A percentile compares a stretch with the other conserved stretches of the same genome.
These are phyloP conservation scores for Exophiala lecanii-corni DNA, from an alignment of 2,329 filamentous ascomycete genomes.

Conservation along the genomic window DNA sequence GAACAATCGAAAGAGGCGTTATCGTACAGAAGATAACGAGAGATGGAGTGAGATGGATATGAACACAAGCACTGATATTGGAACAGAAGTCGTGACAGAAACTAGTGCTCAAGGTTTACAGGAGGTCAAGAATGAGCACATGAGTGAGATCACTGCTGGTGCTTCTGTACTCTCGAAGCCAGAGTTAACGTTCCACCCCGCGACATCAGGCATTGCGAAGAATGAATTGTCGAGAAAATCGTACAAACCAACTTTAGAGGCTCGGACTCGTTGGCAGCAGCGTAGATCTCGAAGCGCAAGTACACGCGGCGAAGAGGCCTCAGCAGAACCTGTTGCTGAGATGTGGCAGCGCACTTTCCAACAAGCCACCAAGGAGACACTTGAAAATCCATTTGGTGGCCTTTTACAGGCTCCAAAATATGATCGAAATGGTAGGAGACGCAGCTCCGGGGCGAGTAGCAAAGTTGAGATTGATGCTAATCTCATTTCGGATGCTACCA, in stretches of 20 bases:
- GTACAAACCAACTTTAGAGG: background rate
- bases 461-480: background rate
- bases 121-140: constrained; percentile 11
- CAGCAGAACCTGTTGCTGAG: constrained; percentile 12
- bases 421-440: constrained; percentile 19
- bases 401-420: constrained; percentile 19
- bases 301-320: background rate
- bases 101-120: constrained; percentile 11
- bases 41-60: constrained; percentile 19
- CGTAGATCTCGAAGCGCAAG: background rate
- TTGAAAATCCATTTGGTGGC: constrained; percentile 10
- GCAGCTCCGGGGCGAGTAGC: constrained; percentile 15
- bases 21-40: constrained; percentile 14
- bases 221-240: background rate
- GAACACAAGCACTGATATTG: constrained; percentile 6
- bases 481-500: background rate
- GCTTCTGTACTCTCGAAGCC: no score
- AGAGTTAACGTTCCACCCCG: no score
- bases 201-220: no score
- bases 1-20: background rate
- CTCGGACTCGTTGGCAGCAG: constrained; percentile 1
- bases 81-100: constrained; percentile 17
- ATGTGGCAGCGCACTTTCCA: constrained; percentile 19
- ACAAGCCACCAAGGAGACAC: constrained; percentile 10
- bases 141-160: no score